phyloP scores from a whole-genome alignment of 164 flowering plant genomes.

The Piper longum region DNA sequence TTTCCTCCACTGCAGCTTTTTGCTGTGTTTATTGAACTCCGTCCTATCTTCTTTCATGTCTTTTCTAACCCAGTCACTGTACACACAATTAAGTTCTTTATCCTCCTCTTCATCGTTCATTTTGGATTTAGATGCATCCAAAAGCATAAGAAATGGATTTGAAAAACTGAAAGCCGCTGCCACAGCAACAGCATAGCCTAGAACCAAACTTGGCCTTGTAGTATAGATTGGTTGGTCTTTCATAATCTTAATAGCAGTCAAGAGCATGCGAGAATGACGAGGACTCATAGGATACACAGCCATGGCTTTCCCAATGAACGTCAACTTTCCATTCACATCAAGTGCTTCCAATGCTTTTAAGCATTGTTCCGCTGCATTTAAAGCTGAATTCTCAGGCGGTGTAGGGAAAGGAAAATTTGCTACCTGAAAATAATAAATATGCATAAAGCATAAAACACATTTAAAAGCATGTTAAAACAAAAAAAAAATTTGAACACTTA shows the following conservation, averaged over 20 bases:
- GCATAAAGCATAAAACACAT: neutral
- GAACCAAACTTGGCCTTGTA: slow-evolving; percentile 42
- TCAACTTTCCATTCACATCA: slow-evolving; percentile 50
- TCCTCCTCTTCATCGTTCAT: slow-evolving; percentile 17
- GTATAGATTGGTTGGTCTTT: slow-evolving; percentile 21
- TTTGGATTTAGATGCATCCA: slow-evolving; percentile 28
- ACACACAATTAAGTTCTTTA: slow-evolving; percentile 7
- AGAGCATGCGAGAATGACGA: slow-evolving; percentile 93
- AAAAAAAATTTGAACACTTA: neutral
- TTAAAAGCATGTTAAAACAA: neutral
- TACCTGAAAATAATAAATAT: slow-evolving; percentile 31
- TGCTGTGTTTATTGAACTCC: slow-evolving; percentile 20
- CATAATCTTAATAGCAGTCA: slow-evolving; percentile 67
- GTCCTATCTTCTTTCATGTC: neutral
- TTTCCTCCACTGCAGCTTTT: slow-evolving; percentile 43
- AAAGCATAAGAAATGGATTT: slow-evolving; percentile 53
- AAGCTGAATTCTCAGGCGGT: slow-evolving; percentile 54
- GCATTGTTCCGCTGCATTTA: slow-evolving; percentile 70
- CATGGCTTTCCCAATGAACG: slow-evolving; percentile 80
- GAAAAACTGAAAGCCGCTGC: slow-evolving; percentile 81
- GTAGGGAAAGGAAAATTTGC: slow-evolving; percentile 93
- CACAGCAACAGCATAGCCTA: slow-evolving; percentile 76
- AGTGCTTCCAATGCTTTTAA: slow-evolving; percentile 80
- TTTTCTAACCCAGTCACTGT: slow-evolving; percentile 1
- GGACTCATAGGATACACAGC: slow-evolving; percentile 92